phyloP scores from a whole-genome alignment of 805 yeast species.

The Candida loeiensis region DNA sequence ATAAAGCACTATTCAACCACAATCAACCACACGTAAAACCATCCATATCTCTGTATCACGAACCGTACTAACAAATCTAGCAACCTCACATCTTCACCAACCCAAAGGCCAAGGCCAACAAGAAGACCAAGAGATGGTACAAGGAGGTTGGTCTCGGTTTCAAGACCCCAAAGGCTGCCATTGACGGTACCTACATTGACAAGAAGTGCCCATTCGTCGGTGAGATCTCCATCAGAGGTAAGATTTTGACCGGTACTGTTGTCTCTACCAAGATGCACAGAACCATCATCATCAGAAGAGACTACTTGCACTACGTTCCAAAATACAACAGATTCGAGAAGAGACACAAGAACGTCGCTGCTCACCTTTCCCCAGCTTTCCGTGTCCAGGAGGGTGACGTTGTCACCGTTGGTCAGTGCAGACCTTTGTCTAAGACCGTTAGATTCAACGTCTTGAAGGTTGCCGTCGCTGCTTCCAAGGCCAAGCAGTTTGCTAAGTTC shows the following conservation, averaged over 20 bases:
- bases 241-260: conserved; percentile 98
- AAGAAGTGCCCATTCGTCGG: conserved; percentile 99
- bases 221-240: conserved; percentile 97
- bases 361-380: conserved; percentile 99
- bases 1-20: background rate
- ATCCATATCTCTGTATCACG: background rate
- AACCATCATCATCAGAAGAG: conserved; percentile 99
- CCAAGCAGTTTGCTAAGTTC: conserved; percentile 96
- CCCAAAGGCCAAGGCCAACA: conserved; percentile 98
- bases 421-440: conserved; percentile 99
- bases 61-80: conserved; percentile 50
- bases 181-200: conserved; percentile 98
- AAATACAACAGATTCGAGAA: conserved; percentile 99
- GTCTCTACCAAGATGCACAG: conserved; percentile 99
- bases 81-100: conserved; percentile 99
- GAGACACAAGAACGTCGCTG: conserved; percentile 99
- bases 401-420: conserved; percentile 99
- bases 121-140: conserved; percentile 99
- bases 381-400: conserved; percentile 98
- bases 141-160: conserved; percentile 99
- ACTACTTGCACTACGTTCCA: conserved; percentile 99
- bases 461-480: conserved; percentile 79
- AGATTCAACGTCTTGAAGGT: conserved; percentile 99
- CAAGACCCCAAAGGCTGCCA: conserved; percentile 99
- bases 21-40: no score